Evolutionary conservation across 2,329 filamentous ascomycete species (phyloP).

Genomic region (Leptographium wingfieldii): DNA sequence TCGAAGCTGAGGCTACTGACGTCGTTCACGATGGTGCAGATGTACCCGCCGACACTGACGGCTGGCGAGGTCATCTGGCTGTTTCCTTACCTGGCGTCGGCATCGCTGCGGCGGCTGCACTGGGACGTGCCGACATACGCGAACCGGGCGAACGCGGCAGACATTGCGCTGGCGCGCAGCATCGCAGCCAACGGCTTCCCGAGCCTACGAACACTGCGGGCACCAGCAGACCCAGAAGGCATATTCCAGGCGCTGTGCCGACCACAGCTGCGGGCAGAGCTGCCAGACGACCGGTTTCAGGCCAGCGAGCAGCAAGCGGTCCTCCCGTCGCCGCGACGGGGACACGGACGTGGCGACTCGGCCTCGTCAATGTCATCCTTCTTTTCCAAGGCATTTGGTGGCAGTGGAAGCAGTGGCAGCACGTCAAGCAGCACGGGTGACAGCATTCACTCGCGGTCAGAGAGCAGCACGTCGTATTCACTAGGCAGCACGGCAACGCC

Average conservation of each 20-base stretch:
- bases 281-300: conserved; percentile 34
- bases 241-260: conserved; percentile 56
- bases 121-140: conserved; percentile 50
- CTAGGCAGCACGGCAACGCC: not conserved
- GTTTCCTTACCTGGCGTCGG: conserved; percentile 50
- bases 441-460: not conserved
- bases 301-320: not conserved
- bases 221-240: conserved; percentile 58
- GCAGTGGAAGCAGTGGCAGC: not conserved
- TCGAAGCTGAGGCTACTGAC: conserved; percentile 38
- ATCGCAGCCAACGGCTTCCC: conserved; percentile 54
- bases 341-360: not conserved
- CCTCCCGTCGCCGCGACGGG: not conserved
- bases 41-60: conserved; percentile 40
- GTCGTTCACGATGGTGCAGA: conserved; percentile 42
- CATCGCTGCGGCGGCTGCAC: conserved; percentile 40
- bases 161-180: conserved; percentile 49
- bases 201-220: conserved; percentile 42
- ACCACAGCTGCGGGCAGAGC: conserved; percentile 42
- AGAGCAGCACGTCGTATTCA: not conserved
- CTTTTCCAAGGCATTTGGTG: not conserved
- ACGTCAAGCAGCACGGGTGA: not conserved
- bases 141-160: conserved; percentile 34
- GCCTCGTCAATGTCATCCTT: conserved; percentile 1
- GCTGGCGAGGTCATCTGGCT: conserved; percentile 45